Evolutionary conservation across 2,329 filamentous ascomycete genomes (phyloP).

Genomic region (Colletotrichum noveboracense): DNA sequence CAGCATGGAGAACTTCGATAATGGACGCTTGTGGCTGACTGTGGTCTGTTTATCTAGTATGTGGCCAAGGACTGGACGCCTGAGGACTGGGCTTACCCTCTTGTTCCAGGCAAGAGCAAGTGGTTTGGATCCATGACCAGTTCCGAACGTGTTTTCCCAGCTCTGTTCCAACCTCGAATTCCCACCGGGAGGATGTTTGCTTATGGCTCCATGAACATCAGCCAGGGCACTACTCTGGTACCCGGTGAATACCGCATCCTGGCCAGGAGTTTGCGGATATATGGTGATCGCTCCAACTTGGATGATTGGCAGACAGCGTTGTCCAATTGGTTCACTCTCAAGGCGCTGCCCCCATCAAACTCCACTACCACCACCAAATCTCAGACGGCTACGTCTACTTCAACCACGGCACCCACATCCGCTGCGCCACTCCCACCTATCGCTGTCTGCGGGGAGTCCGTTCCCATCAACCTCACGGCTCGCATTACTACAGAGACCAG

Average conservation of each 20-base stretch:
- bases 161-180: too few relatives aligned
- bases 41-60: background rate
- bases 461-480: background rate
- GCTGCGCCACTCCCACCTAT: background rate
- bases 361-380: background rate
- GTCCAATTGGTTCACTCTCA: background rate
- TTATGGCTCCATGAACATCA: background rate
- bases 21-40: background rate
- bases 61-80: background rate
- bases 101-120: slow-evolving; percentile 51
- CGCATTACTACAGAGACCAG: background rate
- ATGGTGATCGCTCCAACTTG: slow-evolving; percentile 47
- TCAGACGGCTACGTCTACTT: background rate
- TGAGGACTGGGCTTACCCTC: slow-evolving; percentile 50
- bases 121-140: slow-evolving; percentile 29
- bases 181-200: background rate
- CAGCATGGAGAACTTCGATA: rapidly evolving
- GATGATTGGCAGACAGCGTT: slow-evolving; percentile 47
- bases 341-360: background rate
- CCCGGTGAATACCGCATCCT: slow-evolving; percentile 25
- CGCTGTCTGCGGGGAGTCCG: background rate
- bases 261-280: slow-evolving; percentile 54
- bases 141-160: background rate
- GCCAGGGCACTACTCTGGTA: background rate
- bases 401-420: background rate